These are phyloP conservation scores for Acrodontium crateriforme DNA, from an alignment of 2,329 filamentous ascomycete genomes.

Conservation along the genomic window DNA sequence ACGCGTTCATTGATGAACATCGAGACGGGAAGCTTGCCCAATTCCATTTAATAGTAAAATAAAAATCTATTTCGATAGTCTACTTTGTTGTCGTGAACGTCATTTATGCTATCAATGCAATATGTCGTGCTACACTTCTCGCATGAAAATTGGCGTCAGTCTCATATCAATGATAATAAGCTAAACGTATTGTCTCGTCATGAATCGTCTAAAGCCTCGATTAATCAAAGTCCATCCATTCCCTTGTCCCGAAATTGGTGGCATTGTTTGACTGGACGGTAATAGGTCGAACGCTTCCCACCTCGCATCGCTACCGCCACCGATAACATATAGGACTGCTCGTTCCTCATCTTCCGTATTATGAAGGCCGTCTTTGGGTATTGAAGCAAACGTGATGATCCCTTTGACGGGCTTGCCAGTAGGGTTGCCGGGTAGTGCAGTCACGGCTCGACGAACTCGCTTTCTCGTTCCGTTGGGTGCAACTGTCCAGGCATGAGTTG, in stretches of 20 bases:
- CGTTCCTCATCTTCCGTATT: conserved; percentile 12
- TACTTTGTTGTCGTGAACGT: no score
- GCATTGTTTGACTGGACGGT: conserved; percentile 3
- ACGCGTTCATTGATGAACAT: no score
- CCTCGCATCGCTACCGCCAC: conserved; percentile 20
- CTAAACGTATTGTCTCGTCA: conserved; percentile 23
- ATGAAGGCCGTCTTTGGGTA: conserved; percentile 3
- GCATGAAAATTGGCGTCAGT: no score
- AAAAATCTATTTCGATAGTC: no score
- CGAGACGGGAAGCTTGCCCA: no score
- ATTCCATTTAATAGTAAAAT: no score
- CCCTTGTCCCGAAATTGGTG: no score
- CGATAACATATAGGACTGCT: conserved; percentile 18
- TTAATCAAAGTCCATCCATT: conserved; percentile 15
- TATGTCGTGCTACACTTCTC: no score
- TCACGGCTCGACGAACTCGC: conserved; percentile 19
- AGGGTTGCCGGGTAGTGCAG: conserved; percentile 39
- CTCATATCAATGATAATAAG: no score
- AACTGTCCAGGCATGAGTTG: conserved; percentile 15
- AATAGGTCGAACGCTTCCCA: conserved; percentile 23
- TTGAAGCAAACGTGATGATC: conserved; percentile 57
- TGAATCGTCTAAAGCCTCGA: conserved; percentile 20
- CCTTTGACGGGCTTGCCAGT: conserved; percentile 59
- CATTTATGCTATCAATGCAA: no score
- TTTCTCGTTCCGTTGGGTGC: conserved; percentile 23